These are phyloP conservation scores for Sarcodon aspratus DNA, from an alignment of 768 basidiomycete species.

Conservation along the genomic window DNA sequence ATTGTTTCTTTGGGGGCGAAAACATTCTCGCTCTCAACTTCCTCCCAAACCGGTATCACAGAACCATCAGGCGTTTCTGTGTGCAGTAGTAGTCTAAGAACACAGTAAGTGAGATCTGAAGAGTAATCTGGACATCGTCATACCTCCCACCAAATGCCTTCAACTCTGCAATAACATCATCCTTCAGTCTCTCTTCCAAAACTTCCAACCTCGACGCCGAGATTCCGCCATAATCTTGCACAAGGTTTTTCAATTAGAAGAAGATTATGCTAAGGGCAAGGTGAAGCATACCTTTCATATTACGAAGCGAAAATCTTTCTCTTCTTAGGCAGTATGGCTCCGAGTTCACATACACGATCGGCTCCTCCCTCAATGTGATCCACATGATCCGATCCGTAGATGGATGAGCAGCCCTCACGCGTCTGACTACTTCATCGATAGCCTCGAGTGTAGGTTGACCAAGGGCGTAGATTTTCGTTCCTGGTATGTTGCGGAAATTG, in stretches of 20 bases:
- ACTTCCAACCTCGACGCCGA: constrained; percentile 82
- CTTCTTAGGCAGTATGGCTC: constrained; percentile 82
- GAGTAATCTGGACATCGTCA: constrained; percentile 6
- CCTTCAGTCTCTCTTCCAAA: constrained; percentile 80
- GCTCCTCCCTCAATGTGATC: constrained; percentile 91
- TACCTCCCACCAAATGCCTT: constrained; percentile 75
- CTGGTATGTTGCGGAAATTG: constrained; percentile 82
- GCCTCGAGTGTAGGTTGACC: constrained; percentile 90
- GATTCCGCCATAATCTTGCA: constrained; percentile 88
- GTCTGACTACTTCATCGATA: constrained; percentile 64
- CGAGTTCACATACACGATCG: constrained; percentile 87
- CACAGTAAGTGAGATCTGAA: neutral
- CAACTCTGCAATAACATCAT: constrained; percentile 81
- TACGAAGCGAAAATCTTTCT: constrained; percentile 78
- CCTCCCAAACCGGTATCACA: constrained; percentile 93
- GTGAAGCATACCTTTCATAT: constrained; percentile 69
- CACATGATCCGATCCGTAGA: constrained; percentile 60
- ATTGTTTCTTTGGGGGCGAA: constrained; percentile 84
- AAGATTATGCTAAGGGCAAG: neutral
- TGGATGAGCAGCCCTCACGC: constrained; percentile 52
- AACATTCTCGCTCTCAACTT: constrained; percentile 60
- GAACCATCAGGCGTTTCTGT: constrained; percentile 81
- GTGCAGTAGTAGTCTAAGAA: constrained; percentile 67
- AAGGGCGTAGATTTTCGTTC: constrained; percentile 78
- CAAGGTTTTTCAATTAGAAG: too few relatives aligned